Percentiles rank a stretch among this genome's conserved stretches.
phyloP scores from a whole-genome alignment of 306 rosid species.

The Fragaria vesca region DNA sequence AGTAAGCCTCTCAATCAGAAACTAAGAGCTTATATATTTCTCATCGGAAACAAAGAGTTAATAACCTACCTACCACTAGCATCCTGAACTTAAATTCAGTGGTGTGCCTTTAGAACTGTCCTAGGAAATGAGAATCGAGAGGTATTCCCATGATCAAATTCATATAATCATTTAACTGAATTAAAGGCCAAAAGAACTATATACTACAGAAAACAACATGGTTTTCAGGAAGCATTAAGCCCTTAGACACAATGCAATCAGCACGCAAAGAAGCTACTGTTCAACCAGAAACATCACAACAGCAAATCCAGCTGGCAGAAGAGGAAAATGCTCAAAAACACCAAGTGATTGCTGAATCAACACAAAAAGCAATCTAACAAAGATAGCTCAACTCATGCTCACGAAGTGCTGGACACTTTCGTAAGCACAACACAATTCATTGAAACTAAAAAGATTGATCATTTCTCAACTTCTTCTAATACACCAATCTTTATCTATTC shows the following conservation, averaged over 20 bases:
- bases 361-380: neutral
- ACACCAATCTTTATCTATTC: neutral
- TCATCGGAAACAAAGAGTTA: neutral
- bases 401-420: neutral
- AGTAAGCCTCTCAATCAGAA: neutral
- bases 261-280: neutral
- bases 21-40: conserved; percentile 3
- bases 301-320: neutral
- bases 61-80: neutral
- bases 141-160: neutral
- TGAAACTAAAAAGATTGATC: neutral
- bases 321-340: neutral
- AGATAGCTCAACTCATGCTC: neutral
- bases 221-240: neutral
- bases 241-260: neutral
- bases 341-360: neutral
- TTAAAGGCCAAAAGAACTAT: neutral
- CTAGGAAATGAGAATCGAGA: neutral
- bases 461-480: neutral
- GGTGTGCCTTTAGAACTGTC: neutral
- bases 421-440: neutral
- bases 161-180: neutral
- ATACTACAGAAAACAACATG: neutral
- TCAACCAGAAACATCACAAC: neutral
- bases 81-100: neutral